Conservation (phyloP, 176 grass and related monocot genomes). For the Carex pumila region DNA sequence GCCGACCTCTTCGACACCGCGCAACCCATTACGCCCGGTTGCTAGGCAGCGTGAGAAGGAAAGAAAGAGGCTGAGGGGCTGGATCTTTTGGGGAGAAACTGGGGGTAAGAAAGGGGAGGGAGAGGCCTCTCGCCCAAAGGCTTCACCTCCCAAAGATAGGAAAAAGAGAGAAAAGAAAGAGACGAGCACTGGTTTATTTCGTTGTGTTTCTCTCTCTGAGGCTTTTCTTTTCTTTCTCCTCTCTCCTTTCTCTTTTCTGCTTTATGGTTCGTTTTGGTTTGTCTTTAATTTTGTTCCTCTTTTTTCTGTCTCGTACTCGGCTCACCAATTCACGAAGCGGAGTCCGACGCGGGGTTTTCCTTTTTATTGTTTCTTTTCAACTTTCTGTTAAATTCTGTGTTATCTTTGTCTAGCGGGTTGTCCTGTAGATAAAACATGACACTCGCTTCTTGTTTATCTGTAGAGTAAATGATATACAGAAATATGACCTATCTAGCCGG, state of each 20-base stretch:
- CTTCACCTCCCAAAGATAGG: conserved; percentile 34
- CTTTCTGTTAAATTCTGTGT: neutral
- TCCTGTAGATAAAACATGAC: neutral
- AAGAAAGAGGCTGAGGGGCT: neutral
- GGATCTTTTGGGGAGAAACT: neutral
- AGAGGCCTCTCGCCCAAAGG: conserved; percentile 31
- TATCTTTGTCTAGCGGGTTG: neutral
- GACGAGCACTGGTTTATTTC: neutral
- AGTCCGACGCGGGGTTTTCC: neutral
- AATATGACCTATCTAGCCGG: neutral
- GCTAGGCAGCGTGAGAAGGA: neutral
- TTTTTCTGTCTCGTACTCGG: neutral
- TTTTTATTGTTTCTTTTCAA: neutral
- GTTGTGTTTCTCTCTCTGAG: neutral
- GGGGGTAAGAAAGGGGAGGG: conserved; percentile 38
- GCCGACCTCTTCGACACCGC: conserved; percentile 45
- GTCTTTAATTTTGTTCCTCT: neutral
- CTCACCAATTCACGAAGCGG: neutral
- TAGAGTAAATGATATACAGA: neutral
- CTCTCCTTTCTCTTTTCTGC: neutral
- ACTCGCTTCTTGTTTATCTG: neutral
- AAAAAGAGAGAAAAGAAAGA: conserved; percentile 25
- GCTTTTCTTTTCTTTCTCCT: neutral
- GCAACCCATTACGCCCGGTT: conserved; percentile 62
- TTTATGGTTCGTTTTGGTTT: neutral